Evolutionary conservation across 345 rosid genomes (phyloP).

Genomic region (Rhizophora apiculata): DNA sequence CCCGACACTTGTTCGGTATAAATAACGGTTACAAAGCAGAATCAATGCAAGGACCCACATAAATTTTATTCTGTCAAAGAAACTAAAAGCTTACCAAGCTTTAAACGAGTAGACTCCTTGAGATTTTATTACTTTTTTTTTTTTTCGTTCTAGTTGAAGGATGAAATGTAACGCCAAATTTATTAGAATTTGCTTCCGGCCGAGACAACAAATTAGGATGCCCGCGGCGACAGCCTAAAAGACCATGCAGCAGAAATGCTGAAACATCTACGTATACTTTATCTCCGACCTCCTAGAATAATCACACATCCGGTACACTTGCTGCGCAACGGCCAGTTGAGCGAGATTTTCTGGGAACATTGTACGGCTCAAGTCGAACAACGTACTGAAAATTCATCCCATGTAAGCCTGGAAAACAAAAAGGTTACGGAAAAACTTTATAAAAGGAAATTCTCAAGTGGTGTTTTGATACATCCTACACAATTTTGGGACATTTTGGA

Average conservation of each 20-base stretch:
- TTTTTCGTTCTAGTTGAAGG: too few species aligned
- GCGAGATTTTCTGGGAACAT: not conserved
- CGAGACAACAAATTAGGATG: not conserved
- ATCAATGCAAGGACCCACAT: too few species aligned
- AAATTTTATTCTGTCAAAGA: too few species aligned
- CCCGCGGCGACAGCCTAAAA: slow-evolving; percentile 1
- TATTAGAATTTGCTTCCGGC: not conserved
- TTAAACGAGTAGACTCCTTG: too few species aligned
- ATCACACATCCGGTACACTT: not conserved
- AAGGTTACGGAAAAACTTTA: not conserved
- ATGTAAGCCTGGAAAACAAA: slow-evolving; percentile 4
- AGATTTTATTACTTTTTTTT: too few species aligned
- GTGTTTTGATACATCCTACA: not conserved
- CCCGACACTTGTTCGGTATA: too few species aligned
- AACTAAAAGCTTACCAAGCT: too few species aligned
- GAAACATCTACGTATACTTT: not conserved
- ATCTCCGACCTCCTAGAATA: slow-evolving; percentile 9
- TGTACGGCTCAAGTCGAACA: not conserved
- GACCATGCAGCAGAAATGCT: slow-evolving; percentile 4
- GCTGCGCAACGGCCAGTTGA: not conserved
- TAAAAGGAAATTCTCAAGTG: not conserved
- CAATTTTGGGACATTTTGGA: too few species aligned
- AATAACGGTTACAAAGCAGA: too few species aligned
- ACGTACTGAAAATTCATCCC: not conserved
- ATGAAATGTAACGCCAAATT: too few species aligned